Evolutionary conservation across 108 stramenopile species (phyloP), one percentile per base, ranked within the genome.

Genomic region (Chaetoceros muelleri): DNA sequence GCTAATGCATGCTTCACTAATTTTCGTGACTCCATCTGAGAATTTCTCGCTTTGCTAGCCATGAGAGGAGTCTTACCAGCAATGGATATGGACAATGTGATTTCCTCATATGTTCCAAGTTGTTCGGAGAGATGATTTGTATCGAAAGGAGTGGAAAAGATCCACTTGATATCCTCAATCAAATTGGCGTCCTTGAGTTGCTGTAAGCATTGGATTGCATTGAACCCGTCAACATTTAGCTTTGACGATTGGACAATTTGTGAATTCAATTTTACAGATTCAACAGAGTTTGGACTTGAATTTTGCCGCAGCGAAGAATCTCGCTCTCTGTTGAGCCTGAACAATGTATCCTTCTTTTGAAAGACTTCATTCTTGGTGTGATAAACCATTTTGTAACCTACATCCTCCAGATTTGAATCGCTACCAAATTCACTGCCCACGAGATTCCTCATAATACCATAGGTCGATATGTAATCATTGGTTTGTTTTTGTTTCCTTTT

Each of bases 201-300:
- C n/a, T 71, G 66, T 13, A 81, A 52, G 46, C 64, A 67, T 1
- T 51, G 57, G 40, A 75, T 24, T 0, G 80, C 70, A 28, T 64
- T 61, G 20, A 51, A 27, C 3, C 74, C 74, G n/a, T 80, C 65
- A 2, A 18, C 48, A 50, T 40, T 65, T 3, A 8, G 20, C n/a
- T 28, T n/a, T 28, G 61, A 29, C 2, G n/a, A 29, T 19, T 34
- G 0, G 18, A 19, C 56, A 24, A 25, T 40, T 40, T 40, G 8
- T 5, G 5, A 40, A 10, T 40, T 5, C 34, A 40, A 10, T 40
- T 10, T 40, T 13, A 10, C 34, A 10, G 8, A 13, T 10, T 40
- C 34, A 40, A 40, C 34, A 40, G 13, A 10, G 34, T 13, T 5
- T 40, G 13, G 13, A 13, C 34, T 40, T 40, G 5, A 10, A 40